These are phyloP conservation scores for Zhuliangozyma blackwelliae DNA, from an alignment of 1,139 yeast species.

Conservation along the genomic window DNA sequence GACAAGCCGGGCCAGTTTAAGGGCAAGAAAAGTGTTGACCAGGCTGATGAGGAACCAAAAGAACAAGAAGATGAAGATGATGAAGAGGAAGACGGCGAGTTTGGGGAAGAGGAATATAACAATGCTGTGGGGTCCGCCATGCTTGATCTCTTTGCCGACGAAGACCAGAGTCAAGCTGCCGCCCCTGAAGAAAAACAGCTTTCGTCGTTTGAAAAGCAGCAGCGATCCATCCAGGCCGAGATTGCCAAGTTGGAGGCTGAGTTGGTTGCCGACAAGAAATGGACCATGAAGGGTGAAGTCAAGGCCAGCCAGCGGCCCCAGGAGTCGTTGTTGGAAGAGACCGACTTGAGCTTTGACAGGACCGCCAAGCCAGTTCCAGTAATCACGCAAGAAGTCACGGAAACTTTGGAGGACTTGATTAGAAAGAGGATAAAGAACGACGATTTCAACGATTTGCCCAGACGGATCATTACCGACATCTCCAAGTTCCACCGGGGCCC, in stretches of 20 bases:
- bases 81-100: slow-evolving; percentile 32
- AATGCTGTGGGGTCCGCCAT: slow-evolving; percentile 54
- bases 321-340: slow-evolving; percentile 62
- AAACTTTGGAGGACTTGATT: slow-evolving; percentile 81
- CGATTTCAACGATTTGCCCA: slow-evolving; percentile 82
- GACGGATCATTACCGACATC: slow-evolving; percentile 62
- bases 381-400: slow-evolving; percentile 84
- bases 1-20: slow-evolving; percentile 41
- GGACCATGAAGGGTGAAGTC: slow-evolving; percentile 95
- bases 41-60: background rate
- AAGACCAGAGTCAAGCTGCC: slow-evolving; percentile 24
- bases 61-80: slow-evolving; percentile 27
- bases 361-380: slow-evolving; percentile 70
- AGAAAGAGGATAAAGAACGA: slow-evolving; percentile 70
- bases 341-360: slow-evolving; percentile 43
- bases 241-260: slow-evolving; percentile 79
- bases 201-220: slow-evolving; percentile 84
- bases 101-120: slow-evolving; percentile 45
- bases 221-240: slow-evolving; percentile 68
- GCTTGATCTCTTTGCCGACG: slow-evolving; percentile 60
- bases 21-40: slow-evolving; percentile 17
- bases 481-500: slow-evolving; percentile 51
- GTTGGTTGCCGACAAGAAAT: slow-evolving; percentile 82
- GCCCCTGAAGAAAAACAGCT: slow-evolving; percentile 24
- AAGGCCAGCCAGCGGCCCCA: slow-evolving; percentile 74